Conservation (phyloP, 2,329 filamentous ascomycete genomes). For the Zalaria sp. region DNA sequence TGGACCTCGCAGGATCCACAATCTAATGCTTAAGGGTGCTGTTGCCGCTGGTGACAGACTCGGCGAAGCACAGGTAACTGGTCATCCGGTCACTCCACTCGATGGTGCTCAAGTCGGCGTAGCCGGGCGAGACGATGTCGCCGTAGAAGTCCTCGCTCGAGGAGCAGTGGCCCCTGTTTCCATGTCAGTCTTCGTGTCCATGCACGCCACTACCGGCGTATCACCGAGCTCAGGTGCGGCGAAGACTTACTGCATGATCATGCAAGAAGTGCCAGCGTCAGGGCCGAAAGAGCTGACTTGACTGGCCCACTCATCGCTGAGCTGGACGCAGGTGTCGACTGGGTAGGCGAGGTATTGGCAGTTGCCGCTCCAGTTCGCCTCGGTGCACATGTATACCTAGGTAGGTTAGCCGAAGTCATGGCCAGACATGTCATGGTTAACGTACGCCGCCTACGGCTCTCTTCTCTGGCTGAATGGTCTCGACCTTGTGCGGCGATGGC, state of each 20-base stretch:
- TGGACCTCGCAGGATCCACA: too few species aligned
- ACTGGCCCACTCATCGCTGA: background rate
- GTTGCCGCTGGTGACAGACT: background rate
- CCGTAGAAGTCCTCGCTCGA: background rate
- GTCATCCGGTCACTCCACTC: conserved; percentile 1
- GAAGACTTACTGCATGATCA: conserved; percentile 3
- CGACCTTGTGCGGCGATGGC: background rate
- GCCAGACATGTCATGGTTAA: too few species aligned
- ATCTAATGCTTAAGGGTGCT: background rate
- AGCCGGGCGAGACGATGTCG: background rate
- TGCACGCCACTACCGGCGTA: too few species aligned
- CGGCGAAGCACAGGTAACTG: background rate
- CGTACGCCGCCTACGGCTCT: too few species aligned
- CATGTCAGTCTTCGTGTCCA: background rate
- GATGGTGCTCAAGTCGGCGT: conserved; percentile 1
- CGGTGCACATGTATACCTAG: conserved; percentile 3
- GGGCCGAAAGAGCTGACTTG: conserved; percentile 2
- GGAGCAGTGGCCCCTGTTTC: conserved; percentile 2
- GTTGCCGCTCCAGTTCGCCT: conserved; percentile 2
- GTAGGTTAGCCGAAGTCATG: background rate
- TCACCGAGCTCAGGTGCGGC: background rate
- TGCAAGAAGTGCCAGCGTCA: conserved; percentile 1
- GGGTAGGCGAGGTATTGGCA: background rate
- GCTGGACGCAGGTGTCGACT: conserved; percentile 3
- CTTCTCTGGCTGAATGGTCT: too few species aligned